These are phyloP conservation scores for Cyberlindnera amylophila DNA, from an alignment of 805 yeast species.

Conservation along the genomic window DNA sequence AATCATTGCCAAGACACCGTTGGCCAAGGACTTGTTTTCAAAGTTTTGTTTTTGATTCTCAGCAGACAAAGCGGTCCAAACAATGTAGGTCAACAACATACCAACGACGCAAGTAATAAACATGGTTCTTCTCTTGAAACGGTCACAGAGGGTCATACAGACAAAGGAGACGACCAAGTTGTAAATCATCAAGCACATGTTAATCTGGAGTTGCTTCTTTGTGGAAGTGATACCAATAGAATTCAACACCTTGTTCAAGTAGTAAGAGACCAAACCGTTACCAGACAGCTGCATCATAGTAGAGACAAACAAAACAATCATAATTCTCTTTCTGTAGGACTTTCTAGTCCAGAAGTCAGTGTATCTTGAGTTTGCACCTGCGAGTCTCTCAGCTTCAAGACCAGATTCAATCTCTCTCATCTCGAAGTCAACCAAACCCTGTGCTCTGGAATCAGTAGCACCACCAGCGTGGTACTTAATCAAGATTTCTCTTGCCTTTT, in stretches of 20 bases:
- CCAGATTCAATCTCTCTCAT: slow-evolving; percentile 37
- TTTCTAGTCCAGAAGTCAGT: slow-evolving; percentile 32
- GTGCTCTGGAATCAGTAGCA: slow-evolving; percentile 17
- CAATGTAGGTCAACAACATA: slow-evolving; percentile 35
- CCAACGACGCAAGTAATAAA: slow-evolving; percentile 32
- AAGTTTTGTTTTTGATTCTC: slow-evolving; percentile 37
- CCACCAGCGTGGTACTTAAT: slow-evolving; percentile 36
- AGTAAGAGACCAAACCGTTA: slow-evolving; percentile 47
- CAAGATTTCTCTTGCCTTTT: slow-evolving; percentile 41
- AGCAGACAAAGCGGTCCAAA: slow-evolving; percentile 45
- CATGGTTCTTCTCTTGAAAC: slow-evolving; percentile 34
- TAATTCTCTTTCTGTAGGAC: slow-evolving; percentile 38
- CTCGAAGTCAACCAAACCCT: slow-evolving; percentile 33
- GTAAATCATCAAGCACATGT: slow-evolving; percentile 44
- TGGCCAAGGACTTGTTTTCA: slow-evolving; percentile 34
- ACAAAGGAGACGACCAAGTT: slow-evolving; percentile 32
- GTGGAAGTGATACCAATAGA: slow-evolving; percentile 48
- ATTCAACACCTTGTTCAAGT: slow-evolving; percentile 43
- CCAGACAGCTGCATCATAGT: slow-evolving; percentile 45
- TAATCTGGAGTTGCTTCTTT: slow-evolving; percentile 40
- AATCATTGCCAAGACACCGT: slow-evolving; percentile 46
- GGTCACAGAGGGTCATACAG: slow-evolving; percentile 21
- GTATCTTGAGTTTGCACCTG: slow-evolving; percentile 30
- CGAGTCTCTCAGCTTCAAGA: slow-evolving; percentile 36
- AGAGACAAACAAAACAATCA: slow-evolving; percentile 31